phyloP scores from a whole-genome alignment of 202 grass and related monocot species.

The Panicum virgatum region DNA sequence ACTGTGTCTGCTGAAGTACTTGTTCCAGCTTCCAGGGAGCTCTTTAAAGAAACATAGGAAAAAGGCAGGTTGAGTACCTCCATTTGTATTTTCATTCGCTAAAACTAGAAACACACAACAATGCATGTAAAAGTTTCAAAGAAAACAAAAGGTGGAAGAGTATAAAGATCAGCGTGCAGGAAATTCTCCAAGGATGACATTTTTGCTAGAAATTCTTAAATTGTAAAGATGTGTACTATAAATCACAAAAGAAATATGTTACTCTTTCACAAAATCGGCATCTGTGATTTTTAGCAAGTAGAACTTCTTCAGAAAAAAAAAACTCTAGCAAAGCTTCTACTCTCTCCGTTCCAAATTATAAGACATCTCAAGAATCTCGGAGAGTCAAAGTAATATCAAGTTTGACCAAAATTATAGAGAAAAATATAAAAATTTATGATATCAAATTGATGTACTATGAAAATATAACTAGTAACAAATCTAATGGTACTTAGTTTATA shows the following conservation, averaged over 20 bases:
- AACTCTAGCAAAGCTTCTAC: not conserved
- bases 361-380: too few species aligned
- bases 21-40: conserved; percentile 49
- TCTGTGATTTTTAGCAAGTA: not conserved
- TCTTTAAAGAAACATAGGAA: conserved; percentile 14
- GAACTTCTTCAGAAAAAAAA: not conserved
- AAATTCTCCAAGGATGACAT: not conserved
- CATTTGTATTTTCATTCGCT: not conserved
- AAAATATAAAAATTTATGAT: too few species aligned
- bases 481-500: too few species aligned
- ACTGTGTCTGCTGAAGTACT: conserved; percentile 40
- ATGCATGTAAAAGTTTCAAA: not conserved
- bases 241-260: too few species aligned
- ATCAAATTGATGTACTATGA: too few species aligned
- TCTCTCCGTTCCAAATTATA: too few species aligned
- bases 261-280: not conserved
- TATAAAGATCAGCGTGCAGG: not conserved
- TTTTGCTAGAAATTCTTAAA: not conserved
- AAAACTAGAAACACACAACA: not conserved
- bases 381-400: too few species aligned
- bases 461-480: too few species aligned
- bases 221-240: not conserved
- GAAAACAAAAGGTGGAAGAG: not conserved
- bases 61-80: not conserved
- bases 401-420: too few species aligned